Evolutionary conservation across 1,284 basidiomycete species (phyloP), one percentile per base, ranked within the genome.

Genomic region (Ustilago esculenta): DNA sequence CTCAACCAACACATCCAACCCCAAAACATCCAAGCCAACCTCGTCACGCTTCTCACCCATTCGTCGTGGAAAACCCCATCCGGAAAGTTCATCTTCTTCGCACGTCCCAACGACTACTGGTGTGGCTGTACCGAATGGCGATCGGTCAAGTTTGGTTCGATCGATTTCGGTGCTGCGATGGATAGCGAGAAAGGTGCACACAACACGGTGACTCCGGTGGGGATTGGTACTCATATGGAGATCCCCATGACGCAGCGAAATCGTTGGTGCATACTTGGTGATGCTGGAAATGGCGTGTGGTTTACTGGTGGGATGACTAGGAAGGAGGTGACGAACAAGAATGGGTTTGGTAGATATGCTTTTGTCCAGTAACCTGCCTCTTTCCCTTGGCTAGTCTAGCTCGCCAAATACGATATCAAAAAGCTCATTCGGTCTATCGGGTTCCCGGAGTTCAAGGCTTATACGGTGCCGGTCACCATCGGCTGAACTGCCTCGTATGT

Each of bases 51-150:
- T 1, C 43, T 63, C 15, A 20, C 34, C 5, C 47, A 55, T 5
- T 20, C 36, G 6, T 11, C 17, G 14, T 63, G 52, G 47, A 46
- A 45, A 17, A 45, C 35, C 25, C 59, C 52, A 1, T 45, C 30
- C 18, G 52, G 52, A 2, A 42, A 63, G 17, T 17, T 55, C 3
- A n/a, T 55, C 17, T 63, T 63, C 27, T 61, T 43, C 11, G 47
- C 46, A 10, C 17, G 33, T 2, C 43, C 46, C 0, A 41, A 25
- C n/a, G 37, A 50, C 17, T 55, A 51, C 17, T 50, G 47, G 47
- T 50, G 12, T 8, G 59, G 52, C 2, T 45, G 47, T n/a, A 63
- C 59, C 12, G 59, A 63, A 12, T 63, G 59, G 59, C 18, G 59
- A 1, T 46, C 42, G 1, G 43, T 25, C 27, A 50, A 46, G 25